Conservation (phyloP, 129 eudicot species). For the Saussurea involucrata region DNA sequence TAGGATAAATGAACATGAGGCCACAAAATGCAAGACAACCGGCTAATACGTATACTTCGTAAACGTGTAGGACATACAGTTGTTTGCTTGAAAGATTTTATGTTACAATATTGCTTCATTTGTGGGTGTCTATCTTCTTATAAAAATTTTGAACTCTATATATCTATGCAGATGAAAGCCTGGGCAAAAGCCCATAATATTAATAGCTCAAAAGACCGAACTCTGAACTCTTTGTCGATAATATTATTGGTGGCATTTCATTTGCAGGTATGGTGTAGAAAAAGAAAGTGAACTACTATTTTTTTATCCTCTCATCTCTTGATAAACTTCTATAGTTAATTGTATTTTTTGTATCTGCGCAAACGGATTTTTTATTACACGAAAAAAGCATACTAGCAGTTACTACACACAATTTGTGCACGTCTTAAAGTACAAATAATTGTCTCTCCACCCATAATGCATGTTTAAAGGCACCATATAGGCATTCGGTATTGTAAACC, state of each 20-base stretch:
- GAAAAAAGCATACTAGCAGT: neutral
- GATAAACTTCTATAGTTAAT: neutral
- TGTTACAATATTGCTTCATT: neutral
- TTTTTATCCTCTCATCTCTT: neutral
- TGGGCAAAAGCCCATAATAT: conserved; percentile 74
- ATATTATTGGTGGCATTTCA: conserved; percentile 36
- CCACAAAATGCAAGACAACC: neutral
- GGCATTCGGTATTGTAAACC: neutral
- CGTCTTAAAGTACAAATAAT: neutral
- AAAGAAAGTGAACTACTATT: neutral
- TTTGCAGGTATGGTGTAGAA: conserved; percentile 21
- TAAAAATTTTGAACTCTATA: neutral
- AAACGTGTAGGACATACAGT: no score
- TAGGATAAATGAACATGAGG: neutral
- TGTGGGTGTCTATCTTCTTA: neutral
- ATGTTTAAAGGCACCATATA: neutral
- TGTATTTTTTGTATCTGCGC: neutral
- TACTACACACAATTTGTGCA: neutral
- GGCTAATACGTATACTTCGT: neutral
- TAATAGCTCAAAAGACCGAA: conserved; percentile 56
- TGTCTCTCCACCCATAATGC: neutral
- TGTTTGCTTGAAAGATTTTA: neutral
- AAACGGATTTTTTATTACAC: neutral
- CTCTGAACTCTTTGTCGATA: conserved; percentile 31
- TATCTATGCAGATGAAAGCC: conserved; percentile 56